Conservation (phyloP, 768 basidiomycete genomes). For the Lactarius indigo region DNA sequence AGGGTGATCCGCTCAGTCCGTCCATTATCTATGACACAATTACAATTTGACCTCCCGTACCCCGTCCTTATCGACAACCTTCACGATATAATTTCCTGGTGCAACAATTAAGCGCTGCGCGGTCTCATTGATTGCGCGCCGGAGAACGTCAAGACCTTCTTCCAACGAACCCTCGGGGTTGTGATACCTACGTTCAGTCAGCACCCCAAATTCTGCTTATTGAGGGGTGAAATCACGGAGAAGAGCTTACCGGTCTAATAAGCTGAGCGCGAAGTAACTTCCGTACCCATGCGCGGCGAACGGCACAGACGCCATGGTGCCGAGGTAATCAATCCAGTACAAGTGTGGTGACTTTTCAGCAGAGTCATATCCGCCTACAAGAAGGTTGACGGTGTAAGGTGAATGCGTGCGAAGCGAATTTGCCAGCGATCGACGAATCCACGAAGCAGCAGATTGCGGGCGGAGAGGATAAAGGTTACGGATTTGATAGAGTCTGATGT, state of each 20-base stretch:
- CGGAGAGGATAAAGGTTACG: conserved; percentile 87
- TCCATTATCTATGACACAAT: conserved; percentile 1
- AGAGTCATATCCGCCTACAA: conserved; percentile 90
- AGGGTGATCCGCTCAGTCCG: background rate
- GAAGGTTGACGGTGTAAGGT: conserved; percentile 89
- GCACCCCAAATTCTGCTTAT: background rate
- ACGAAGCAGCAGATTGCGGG: conserved; percentile 88
- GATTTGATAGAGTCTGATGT: conserved; percentile 94
- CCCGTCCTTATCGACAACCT: conserved; percentile 90
- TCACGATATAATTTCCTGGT: conserved; percentile 81
- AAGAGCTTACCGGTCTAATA: conserved; percentile 78
- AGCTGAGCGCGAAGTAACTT: conserved; percentile 85
- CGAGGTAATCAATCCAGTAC: conserved; percentile 97
- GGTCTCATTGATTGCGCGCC: conserved; percentile 86
- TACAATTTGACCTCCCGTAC: conserved; percentile 70
- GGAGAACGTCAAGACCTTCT: conserved; percentile 80
- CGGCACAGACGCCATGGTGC: conserved; percentile 82
- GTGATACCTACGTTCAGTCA: conserved; percentile 63
- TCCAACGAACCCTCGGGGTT: conserved; percentile 81
- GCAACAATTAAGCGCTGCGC: conserved; percentile 77
- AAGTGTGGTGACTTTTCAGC: conserved; percentile 67
- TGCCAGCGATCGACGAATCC: conserved; percentile 90
- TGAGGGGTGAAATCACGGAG: background rate
- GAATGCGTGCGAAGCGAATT: conserved; percentile 82
- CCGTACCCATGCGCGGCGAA: conserved; percentile 97